phyloP scores from a whole-genome alignment of 1,284 basidiomycete genomes.

The Volvariella volvacea region DNA sequence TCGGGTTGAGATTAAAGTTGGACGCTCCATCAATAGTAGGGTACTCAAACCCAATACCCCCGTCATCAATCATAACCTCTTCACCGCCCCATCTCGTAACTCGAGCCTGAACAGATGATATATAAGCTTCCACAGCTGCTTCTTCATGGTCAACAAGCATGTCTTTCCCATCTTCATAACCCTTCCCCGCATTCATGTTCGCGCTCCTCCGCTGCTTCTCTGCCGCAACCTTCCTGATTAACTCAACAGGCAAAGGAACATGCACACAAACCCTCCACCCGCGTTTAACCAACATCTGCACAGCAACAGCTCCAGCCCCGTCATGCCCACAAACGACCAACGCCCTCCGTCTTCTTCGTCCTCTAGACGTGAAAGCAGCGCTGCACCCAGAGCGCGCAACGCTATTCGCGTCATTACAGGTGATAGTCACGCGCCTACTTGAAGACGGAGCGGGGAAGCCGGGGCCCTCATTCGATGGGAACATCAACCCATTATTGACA shows the following conservation, averaged over 20 bases:
- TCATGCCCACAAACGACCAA: slow-evolving; percentile 73
- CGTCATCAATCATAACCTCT: slow-evolving; percentile 56
- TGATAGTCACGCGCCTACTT: slow-evolving; percentile 8
- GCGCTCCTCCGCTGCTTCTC: slow-evolving; percentile 9
- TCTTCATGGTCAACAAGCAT: slow-evolving; percentile 13
- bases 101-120: slow-evolving; percentile 41
- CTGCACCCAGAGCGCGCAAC: too few species aligned
- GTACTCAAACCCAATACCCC: slow-evolving; percentile 10
- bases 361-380: slow-evolving; percentile 16
- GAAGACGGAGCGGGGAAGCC: background rate
- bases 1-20: too few species aligned
- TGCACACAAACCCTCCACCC: slow-evolving; percentile 70
- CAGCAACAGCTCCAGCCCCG: slow-evolving; percentile 68
- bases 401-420: too few species aligned
- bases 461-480: too few species aligned
- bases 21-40: too few species aligned
- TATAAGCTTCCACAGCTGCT: slow-evolving; percentile 17
- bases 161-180: background rate
- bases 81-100: slow-evolving; percentile 58
- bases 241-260: slow-evolving; percentile 34
- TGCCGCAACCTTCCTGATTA: too few species aligned
- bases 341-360: slow-evolving; percentile 32
- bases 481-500: too few species aligned
- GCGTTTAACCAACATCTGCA: slow-evolving; percentile 60
- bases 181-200: too few species aligned